These are phyloP conservation scores for Pseudogymnoascus sp. DNA, from an alignment of 2,329 filamentous ascomycete genomes.

Conservation along the genomic window DNA sequence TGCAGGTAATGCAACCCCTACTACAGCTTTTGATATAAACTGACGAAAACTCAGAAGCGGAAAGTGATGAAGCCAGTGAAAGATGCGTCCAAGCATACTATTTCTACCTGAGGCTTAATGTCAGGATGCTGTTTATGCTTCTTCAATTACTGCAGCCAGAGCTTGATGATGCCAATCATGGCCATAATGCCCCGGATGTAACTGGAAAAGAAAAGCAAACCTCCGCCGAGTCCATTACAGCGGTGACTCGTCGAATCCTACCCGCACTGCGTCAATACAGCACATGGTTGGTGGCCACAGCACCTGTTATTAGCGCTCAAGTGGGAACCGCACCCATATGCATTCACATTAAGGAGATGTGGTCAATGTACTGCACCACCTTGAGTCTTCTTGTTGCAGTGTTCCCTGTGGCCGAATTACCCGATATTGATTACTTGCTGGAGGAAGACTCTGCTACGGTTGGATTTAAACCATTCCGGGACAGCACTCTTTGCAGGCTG, in stretches of 20 bases:
- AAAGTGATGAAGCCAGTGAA: slow-evolving; percentile 30
- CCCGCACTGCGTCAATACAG: slow-evolving; percentile 62
- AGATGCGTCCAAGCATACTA: slow-evolving; percentile 45
- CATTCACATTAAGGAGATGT: slow-evolving; percentile 54
- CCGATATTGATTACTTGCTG: slow-evolving; percentile 55
- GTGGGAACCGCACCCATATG: slow-evolving; percentile 48
- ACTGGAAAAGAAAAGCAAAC: slow-evolving; percentile 33
- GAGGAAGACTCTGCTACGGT: slow-evolving; percentile 63
- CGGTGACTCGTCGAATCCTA: slow-evolving; percentile 54
- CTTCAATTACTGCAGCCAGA: slow-evolving; percentile 66
- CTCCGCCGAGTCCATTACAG: slow-evolving; percentile 46
- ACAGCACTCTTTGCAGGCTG: slow-evolving; percentile 47
- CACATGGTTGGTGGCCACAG: slow-evolving; percentile 57
- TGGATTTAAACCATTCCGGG: slow-evolving; percentile 54
- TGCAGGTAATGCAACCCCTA: slow-evolving; percentile 40
- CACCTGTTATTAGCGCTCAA: slow-evolving; percentile 47
- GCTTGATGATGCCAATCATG: slow-evolving; percentile 38
- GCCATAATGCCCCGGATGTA: slow-evolving; percentile 38
- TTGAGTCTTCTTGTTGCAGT: slow-evolving; percentile 53
- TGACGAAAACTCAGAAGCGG: slow-evolving; percentile 38
- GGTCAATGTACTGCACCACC: slow-evolving; percentile 59
- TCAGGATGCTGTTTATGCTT: slow-evolving; percentile 68
- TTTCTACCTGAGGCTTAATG: slow-evolving; percentile 70
- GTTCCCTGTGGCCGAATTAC: slow-evolving; percentile 52
- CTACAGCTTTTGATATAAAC: not conserved